phyloP scores from a whole-genome alignment of 495 filamentous ascomycete genomes.

The Aspergillus heteromorphus region DNA sequence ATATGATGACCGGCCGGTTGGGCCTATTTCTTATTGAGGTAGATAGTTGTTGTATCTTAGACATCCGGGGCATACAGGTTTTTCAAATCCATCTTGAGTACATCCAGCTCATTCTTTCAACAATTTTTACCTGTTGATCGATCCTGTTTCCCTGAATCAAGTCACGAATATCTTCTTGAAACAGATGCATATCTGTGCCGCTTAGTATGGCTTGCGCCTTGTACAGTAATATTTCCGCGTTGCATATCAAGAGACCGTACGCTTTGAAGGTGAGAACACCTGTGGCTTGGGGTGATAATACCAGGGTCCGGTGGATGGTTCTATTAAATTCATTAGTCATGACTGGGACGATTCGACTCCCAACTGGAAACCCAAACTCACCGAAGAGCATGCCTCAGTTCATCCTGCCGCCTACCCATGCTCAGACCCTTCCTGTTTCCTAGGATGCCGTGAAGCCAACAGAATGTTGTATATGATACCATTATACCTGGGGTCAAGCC shows the following conservation, averaged over 20 bases:
- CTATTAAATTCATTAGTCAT: slow-evolving; percentile 26
- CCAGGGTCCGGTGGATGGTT: slow-evolving; percentile 80
- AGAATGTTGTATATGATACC: slow-evolving; percentile 67
- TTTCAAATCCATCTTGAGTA: slow-evolving; percentile 67
- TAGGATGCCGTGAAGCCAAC: slow-evolving; percentile 64
- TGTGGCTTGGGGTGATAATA: slow-evolving; percentile 53
- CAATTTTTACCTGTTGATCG: slow-evolving; percentile 63
- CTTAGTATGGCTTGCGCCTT: slow-evolving; percentile 61
- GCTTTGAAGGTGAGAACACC: slow-evolving; percentile 78
- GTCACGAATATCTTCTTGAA: slow-evolving; percentile 78
- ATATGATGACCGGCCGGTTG: too few relatives aligned
- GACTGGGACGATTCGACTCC: too few relatives aligned
- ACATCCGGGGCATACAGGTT: neutral
- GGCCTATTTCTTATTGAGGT: too few relatives aligned
- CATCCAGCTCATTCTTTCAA: slow-evolving; percentile 80
- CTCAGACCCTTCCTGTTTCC: slow-evolving; percentile 62
- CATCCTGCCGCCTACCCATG: slow-evolving; percentile 52
- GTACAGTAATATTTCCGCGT: slow-evolving; percentile 71
- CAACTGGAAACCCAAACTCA: slow-evolving; percentile 20
- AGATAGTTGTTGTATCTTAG: too few relatives aligned
- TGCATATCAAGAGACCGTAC: slow-evolving; percentile 82
- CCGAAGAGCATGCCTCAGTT: slow-evolving; percentile 69
- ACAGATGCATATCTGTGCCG: slow-evolving; percentile 67
- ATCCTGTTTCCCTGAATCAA: slow-evolving; percentile 70
- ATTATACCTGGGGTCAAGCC: slow-evolving; percentile 86